Base-by-base conservation (phyloP, 202 grass and related monocot genomes). In the Elaeis oleifera region DNA sequence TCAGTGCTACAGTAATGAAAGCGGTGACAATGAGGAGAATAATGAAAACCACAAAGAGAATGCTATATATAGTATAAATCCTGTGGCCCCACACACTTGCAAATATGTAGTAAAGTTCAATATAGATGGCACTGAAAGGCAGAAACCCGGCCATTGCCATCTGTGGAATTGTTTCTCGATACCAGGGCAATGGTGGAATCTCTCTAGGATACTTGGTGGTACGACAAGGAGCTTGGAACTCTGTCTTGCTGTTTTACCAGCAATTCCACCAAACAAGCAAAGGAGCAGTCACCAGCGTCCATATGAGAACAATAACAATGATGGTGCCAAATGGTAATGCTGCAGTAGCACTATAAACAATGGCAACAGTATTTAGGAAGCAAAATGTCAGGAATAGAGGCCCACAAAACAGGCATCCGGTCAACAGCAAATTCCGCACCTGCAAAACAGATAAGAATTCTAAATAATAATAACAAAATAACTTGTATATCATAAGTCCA, bases 61-160 rank as follows among this genome's bases (percentile, higher is more conserved):
- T 96, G 78, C 91, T 91, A 74, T 96, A 96, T 50, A 96, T 96
- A 16, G 84, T 96, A 70, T 96, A 96, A 61, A 90, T 96, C 63
- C 71, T 88, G 84, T 96, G 91, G 60, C 91, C 91, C 87, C 91
- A 96, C 39, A 96, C 87, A 76, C 91, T 96, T n/a, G 87, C 87
- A 74, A 96, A 96, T 59, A 96, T 96, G 76, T 96, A 96, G 78
- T 96, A 96, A 22, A 96, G 84, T 68, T 96, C 91, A 14, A 96
- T 91, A 58, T 96, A 96, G 61, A 96, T 91, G 26, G 91, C 91
- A 31, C 91, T 96, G 76, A 96, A 96, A 61, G 91, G 91, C 25
- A 96, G 81, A 80, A 96, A 96, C n/a, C 91, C 91, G 2, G 91
- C 87, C 91, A 96, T 96, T 39, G 91, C 87, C 91, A 91, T 96